Evolutionary conservation across 495 filamentous ascomycete genomes (phyloP).

Genomic region (Neurospora sp.): DNA sequence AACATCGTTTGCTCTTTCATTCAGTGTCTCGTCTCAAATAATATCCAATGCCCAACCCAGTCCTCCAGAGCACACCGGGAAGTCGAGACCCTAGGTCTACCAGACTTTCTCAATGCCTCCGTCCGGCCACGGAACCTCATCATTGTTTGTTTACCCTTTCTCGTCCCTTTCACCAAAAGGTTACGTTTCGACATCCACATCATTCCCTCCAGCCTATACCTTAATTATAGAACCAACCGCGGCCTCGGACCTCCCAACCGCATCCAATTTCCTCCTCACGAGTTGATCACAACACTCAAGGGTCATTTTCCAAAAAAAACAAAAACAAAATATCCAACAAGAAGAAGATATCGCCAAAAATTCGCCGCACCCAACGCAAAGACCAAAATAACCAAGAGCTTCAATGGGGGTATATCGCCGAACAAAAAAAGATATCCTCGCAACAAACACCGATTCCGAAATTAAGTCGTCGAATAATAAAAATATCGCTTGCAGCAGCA

Average conservation of each 20-base stretch:
- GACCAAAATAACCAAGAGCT: background rate
- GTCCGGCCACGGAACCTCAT: background rate
- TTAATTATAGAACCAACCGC: background rate
- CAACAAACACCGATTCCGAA: background rate
- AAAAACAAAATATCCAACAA: background rate
- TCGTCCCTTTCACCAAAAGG: background rate
- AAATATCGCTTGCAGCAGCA: background rate
- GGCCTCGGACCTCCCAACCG: background rate
- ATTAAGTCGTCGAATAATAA: background rate
- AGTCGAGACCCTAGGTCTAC: background rate
- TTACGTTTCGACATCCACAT: background rate
- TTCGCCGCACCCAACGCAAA: background rate
- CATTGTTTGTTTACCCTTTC: background rate
- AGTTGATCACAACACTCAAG: background rate
- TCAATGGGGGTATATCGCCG: constrained; percentile 10
- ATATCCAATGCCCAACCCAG: background rate
- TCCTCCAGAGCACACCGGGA: background rate
- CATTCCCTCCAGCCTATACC: background rate
- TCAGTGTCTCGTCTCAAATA: background rate
- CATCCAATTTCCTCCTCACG: background rate
- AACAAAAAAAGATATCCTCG: constrained; percentile 2
- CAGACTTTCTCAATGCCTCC: background rate
- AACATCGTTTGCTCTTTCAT: background rate
- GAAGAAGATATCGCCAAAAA: background rate
- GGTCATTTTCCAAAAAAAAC: background rate